Evolutionary conservation across 2,329 filamentous ascomycete genomes (phyloP), one percentile per base, ranked within the genome.

Genomic region (Sodiomyces alkalinus): DNA sequence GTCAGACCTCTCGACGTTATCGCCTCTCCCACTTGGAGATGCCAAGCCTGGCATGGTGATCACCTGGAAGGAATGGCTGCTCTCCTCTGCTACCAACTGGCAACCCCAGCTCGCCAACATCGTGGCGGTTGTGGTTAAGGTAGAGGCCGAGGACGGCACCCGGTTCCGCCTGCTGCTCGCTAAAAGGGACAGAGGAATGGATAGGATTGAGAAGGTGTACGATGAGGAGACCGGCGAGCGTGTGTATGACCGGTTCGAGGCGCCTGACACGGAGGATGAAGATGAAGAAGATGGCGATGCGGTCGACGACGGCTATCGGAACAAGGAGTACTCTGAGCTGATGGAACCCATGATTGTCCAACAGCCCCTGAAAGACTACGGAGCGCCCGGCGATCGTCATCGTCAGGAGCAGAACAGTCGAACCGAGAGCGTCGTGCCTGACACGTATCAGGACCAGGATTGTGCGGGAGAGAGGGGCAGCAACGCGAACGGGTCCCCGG

Each of bases 171-270:
- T 92, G 4, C 58, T 64, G 8, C 62, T 92, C 3, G 81, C 83
- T 3, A 64, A 64, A 35, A 68, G 80, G 17, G 80, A 92, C 43
- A 58, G 76, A 26, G 52, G 64, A 9, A 51, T 62, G 5, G 62
- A 68, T 30, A 47, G 59, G 34, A 67, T 63, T 29, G 57, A 73
- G 36, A 75, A 68, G 41, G 48, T 53, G 12, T 74, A 73, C 38
- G 74, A 87, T 39, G 62, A 72, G 8, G 53, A 65, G 21, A 75
- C 78, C 0, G 83, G 82, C 1, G 61, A 78, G 35, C 66, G 82
- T 7, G 52, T 82, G 7, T 92, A 87, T 41, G 73, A 67, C 36
- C 80, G 74, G 33, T 90, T 92, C 38, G 82, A 92, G 41, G 73
- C 74, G 40, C 76, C 77, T 1, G 68, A 68, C 8, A 56, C 69